Percentiles rank a stretch among this genome's conserved stretches.
These are phyloP conservation scores for Sequoia sempervirens DNA, from an alignment of 75 land plant species.

Conservation along the genomic window DNA sequence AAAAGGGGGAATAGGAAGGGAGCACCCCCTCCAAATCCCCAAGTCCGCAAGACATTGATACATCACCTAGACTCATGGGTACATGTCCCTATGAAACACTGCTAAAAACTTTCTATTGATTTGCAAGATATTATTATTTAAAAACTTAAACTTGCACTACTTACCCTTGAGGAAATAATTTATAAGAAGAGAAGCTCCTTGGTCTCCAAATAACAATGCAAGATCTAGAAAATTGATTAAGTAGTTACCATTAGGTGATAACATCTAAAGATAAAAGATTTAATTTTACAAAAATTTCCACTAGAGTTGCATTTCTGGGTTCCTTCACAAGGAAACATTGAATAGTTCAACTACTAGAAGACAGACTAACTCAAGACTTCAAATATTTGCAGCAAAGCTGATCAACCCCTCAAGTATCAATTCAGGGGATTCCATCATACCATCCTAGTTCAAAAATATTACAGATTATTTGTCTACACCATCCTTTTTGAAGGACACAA, in stretches of 20 bases:
- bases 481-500: too few relatives aligned
- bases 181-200: background rate
- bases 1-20: too few relatives aligned
- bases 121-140: background rate
- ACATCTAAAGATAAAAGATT: background rate
- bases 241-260: background rate
- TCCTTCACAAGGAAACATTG: background rate
- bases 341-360: background rate
- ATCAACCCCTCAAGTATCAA: too few relatives aligned
- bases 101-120: background rate
- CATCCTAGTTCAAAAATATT: too few relatives aligned
- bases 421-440: too few relatives aligned
- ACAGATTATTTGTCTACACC: too few relatives aligned
- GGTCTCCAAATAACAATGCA: background rate
- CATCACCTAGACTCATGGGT: too few relatives aligned
- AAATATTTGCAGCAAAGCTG: too few relatives aligned
- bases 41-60: too few relatives aligned
- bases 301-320: background rate
- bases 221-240: background rate
- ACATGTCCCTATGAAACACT: too few relatives aligned
- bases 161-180: background rate
- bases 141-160: background rate
- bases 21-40: too few relatives aligned
- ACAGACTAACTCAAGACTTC: background rate
- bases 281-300: background rate